Base-by-base conservation (phyloP, 768 basidiomycete genomes). In the Collybia sordida region DNA sequence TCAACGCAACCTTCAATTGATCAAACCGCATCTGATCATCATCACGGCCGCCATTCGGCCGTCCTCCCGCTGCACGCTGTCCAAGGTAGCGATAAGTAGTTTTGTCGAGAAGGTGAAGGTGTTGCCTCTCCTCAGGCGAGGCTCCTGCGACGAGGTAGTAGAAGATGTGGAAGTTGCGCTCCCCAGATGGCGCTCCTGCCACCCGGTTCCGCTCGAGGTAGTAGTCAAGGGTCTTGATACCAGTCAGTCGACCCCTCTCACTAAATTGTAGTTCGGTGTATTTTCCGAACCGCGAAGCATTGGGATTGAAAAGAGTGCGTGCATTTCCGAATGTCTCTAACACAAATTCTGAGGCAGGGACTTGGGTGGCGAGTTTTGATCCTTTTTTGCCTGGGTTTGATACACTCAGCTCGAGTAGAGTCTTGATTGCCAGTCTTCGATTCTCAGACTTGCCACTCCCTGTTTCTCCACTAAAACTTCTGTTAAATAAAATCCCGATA, bases 251-350 rank as follows among this genome's bases (percentile, higher is more conserved):
- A 6, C 95, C 95, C 18, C 90, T 86, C 27, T 98, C 94, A 45
- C 82, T 90, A 72, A 98, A 98, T 69, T 98, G 97, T 0, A 99
- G 80, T 63, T 99, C 97, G 39, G 94, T 97, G 67, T 99, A 99
- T 66, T 96, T 94, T 49, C 96, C 97, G 64, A 96, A 97, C 42
- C 93, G 88, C 24, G 97, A 98, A 12, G 96, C 95, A 61, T 97
- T 97, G 41, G 91, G 81, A 63, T 98, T 97, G 72, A 91, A 88
- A 48, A 93, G 81, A 1, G 93, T 93, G 51, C 91, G 87, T 17
- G 95, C 91, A 59, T 90, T 89, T 14, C 96, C 96, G 63, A 98
- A 98, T 1, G 92, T 77, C 67, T 98, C 94, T 54, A 98, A 86
- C 52, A 98, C 91, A 66, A 93, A 98, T 74, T 97, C 91, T 19